These are phyloP conservation scores for Ganoderma boninense DNA, from an alignment of 1,284 basidiomycete genomes.

Conservation along the genomic window DNA sequence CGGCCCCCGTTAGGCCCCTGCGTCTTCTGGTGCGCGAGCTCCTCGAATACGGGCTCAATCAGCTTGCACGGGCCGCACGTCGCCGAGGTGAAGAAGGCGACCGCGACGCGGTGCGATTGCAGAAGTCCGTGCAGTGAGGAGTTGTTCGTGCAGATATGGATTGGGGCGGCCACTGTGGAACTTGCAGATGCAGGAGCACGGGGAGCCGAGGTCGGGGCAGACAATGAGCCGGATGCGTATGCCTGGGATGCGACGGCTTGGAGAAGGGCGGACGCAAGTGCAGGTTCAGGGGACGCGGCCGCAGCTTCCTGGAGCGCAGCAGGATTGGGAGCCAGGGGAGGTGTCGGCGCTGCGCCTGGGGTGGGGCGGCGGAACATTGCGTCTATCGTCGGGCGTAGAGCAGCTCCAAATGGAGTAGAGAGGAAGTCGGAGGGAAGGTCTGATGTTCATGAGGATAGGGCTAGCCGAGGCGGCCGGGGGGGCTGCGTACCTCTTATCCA, in stretches of 20 bases:
- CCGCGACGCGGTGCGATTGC: constrained; percentile 56
- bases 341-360: constrained; percentile 51
- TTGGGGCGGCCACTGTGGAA: constrained; percentile 64
- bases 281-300: constrained; percentile 52
- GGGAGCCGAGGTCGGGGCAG: constrained; percentile 39
- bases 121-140: constrained; percentile 62
- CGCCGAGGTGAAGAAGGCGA: constrained; percentile 73
- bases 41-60: constrained; percentile 71
- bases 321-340: constrained; percentile 43
- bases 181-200: constrained; percentile 44
- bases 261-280: constrained; percentile 66
- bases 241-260: constrained; percentile 70
- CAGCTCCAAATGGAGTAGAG: constrained; percentile 89
- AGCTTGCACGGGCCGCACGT: constrained; percentile 70
- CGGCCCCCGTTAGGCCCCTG: constrained; percentile 42
- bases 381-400: constrained; percentile 88
- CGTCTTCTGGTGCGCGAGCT: constrained; percentile 53
- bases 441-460: constrained; percentile 39
- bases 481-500: constrained; percentile 75
- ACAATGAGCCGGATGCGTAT: constrained; percentile 39
- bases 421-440: constrained; percentile 91
- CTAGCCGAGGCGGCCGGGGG: neutral
- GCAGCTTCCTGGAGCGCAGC: constrained; percentile 42
- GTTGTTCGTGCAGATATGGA: constrained; percentile 66
- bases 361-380: constrained; percentile 76